These are phyloP conservation scores for Carex parvula DNA, from an alignment of 176 grass and related monocot genomes.

Conservation along the genomic window DNA sequence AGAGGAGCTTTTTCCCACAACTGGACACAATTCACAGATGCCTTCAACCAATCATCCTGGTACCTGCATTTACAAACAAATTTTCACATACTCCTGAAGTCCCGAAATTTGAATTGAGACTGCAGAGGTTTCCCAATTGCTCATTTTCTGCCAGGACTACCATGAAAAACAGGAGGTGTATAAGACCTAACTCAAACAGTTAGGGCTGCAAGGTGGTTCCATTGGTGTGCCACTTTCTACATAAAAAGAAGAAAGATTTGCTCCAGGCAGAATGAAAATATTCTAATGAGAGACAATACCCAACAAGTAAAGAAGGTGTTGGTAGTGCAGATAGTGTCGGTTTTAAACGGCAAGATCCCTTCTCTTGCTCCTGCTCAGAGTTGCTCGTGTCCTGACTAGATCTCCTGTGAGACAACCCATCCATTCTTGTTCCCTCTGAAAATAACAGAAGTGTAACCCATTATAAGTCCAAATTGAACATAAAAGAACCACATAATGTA, in stretches of 20 bases:
- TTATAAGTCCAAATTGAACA: neutral
- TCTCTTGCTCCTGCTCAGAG: conserved; percentile 67
- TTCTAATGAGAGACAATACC: conserved; percentile 50
- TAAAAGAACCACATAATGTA: neutral
- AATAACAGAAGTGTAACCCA: conserved; percentile 23
- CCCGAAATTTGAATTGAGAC: neutral
- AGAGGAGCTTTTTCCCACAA: conserved; percentile 95
- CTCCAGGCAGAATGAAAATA: conserved; percentile 2
- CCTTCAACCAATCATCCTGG: conserved; percentile 98
- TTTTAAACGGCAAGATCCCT: conserved; percentile 59
- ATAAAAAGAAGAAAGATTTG: neutral
- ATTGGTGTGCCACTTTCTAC: no score
- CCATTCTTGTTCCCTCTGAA: conserved; percentile 43
- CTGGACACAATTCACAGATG: conserved; percentile 63
- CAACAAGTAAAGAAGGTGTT: conserved; percentile 81
- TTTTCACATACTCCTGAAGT: neutral
- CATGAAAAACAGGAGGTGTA: neutral
- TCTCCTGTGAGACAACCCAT: conserved; percentile 48
- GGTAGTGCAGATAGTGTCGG: conserved; percentile 68
- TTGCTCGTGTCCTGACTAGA: conserved; percentile 47
- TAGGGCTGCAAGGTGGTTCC: neutral
- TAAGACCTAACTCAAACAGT: neutral
- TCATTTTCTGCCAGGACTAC: neutral
- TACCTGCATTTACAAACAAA: conserved; percentile 49
- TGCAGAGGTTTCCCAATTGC: conserved; percentile 34